Base-by-base conservation (phyloP, 345 rosid genomes). In the Acer campestre region DNA sequence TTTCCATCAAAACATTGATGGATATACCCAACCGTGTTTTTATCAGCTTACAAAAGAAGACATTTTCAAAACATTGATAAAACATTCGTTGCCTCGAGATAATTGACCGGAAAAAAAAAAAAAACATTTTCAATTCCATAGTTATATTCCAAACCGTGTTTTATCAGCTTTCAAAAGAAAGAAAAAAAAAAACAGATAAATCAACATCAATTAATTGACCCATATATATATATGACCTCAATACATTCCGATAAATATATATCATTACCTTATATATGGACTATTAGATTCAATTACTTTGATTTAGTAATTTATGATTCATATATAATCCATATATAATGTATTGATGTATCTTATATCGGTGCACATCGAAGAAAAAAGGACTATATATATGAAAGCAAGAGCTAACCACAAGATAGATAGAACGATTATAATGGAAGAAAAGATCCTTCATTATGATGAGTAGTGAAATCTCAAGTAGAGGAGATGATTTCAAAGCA, bases 101-200 rank as follows among this genome's bases (percentile, higher is more conserved):
- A 71, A 85, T 93, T 82, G 98, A 97, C 82, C 93, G 98, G 6
- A 97, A 91, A 74, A 97, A 94, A 79, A 98, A 94, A 74, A 97
- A 94, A 79, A 98, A 94, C 82, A 97, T 97, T 14, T 94, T 97
- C 79, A 97, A 94, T 2, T 29, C 31, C 3, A 2, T 29, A 35
- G 6, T 35, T 35, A 6, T 4, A 35, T 35, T 35, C 1, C 38
- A 35, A 35, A 35, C 38, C 35, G 35, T 31, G 35, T 4, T 31
- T 31, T 31, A 31, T 31, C 5, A 2, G 5, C 5, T 31, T 31
- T 31, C 5, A 31, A 31, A 72, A 25, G 62, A 40, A 12, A 38
- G 23, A 59, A 61, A 51, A 7, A 51, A 10, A 59, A 9, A 38
- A 9, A 16, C 40, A 40, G 35, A 13, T n/a, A 67, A n/a, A 73